Conservation (phyloP, 2,329 filamentous ascomycete species). For the Colletotrichum orbiculare region DNA sequence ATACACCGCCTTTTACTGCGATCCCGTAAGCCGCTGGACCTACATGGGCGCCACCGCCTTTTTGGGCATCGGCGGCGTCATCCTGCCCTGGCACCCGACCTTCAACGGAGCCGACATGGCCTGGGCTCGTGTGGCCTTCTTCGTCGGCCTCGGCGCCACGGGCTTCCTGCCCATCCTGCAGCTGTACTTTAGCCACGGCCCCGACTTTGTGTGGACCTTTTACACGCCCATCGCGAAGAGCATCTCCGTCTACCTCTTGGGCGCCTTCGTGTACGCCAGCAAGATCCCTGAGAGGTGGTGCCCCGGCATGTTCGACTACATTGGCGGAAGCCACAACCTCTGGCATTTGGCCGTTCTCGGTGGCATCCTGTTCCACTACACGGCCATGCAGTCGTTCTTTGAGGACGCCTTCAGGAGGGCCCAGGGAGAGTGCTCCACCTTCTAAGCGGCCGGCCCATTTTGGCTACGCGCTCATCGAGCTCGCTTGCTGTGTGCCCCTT, state of each 20-base stretch:
- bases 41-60: constrained; percentile 87
- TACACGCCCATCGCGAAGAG: constrained; percentile 90
- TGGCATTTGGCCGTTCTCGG: constrained; percentile 96
- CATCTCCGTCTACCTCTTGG: constrained; percentile 84
- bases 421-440: constrained; percentile 66
- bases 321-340: constrained; percentile 95
- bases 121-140: constrained; percentile 93
- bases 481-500: no score
- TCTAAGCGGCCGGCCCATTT: constrained; percentile 45
- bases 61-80: constrained; percentile 86
- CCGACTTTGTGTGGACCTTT: constrained; percentile 86
- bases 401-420: constrained; percentile 78
- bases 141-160: constrained; percentile 85
- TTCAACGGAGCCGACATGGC: constrained; percentile 95
- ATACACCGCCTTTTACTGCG: constrained; percentile 99
- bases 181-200: constrained; percentile 80
- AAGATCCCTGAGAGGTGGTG: constrained; percentile 94
- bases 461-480: no score
- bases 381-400: constrained; percentile 96
- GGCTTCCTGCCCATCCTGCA: constrained; percentile 92
- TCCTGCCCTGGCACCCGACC: constrained; percentile 93
- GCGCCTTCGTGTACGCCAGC: constrained; percentile 88
- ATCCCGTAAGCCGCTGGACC: constrained; percentile 84
- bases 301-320: constrained; percentile 93
- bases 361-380: constrained; percentile 97